Evolutionary conservation across 495 filamentous ascomycete genomes (phyloP), one percentile per base, ranked within the genome.

Genomic region (Entonaema liquescens): DNA sequence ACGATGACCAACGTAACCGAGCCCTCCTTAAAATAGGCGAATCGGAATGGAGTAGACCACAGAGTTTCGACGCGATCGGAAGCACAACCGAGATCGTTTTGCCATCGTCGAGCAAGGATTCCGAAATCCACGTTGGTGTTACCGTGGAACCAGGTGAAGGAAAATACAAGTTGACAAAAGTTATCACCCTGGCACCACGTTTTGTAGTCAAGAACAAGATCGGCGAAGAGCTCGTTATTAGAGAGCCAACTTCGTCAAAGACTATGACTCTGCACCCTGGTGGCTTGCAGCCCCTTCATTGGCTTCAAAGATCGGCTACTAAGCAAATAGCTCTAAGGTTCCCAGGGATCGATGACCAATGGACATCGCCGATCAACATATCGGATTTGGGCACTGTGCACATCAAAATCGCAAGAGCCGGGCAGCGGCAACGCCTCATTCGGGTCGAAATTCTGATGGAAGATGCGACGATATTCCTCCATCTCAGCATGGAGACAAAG

Each of bases 21-120:
- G 94, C 92, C 15, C 84, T 94, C 21, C 76, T 99, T 52, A 97
- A 90, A 80, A 87, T 97, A 50, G 92, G 90, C 29, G 92, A 97
- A 40, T 97, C 95, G 5, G 85, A 87, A 25, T 98, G 95, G 96
- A 97, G 95, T 80, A 97, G 92, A 77, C 94, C 96, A 2, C 95
- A 98, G 78, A 97, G 92, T 86, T 95, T 99, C 74, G 95, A 99
- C 74, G 95, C 95, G n/a, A 95, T 99, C 64, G 95, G 95, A 50
- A 97, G 94, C 77, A 92, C 90, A 5, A 88, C 91, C 28, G 93
- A 97, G 68, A 91, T 96, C 15, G 86, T 93, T 31, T 85, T 99
- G 44, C 90, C 91, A 12, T 92, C 94, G 5, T 68, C 85, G 5
- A 83, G 82, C 21, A 90, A 86, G 28, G 89, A 90, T 62, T 87